These are phyloP conservation scores for Daldinia loculata DNA, from an alignment of 495 filamentous ascomycete genomes.

Conservation along the genomic window DNA sequence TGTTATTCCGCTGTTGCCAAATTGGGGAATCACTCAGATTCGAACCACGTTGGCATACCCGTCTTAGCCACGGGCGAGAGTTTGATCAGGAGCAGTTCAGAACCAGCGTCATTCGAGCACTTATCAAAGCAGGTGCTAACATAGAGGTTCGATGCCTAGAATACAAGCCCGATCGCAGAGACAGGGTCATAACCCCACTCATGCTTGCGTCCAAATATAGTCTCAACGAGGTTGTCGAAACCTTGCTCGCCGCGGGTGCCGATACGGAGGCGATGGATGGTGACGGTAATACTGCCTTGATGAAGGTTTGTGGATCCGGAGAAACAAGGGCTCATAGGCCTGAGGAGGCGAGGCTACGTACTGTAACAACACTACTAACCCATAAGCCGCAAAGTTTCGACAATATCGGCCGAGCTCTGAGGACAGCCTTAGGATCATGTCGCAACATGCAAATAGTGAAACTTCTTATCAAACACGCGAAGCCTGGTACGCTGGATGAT, in stretches of 20 bases:
- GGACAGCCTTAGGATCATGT: slow-evolving; percentile 25
- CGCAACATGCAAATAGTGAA: slow-evolving; percentile 40
- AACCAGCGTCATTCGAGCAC: slow-evolving; percentile 24
- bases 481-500: slow-evolving; percentile 22
- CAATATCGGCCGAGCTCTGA: slow-evolving; percentile 21
- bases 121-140: slow-evolving; percentile 24
- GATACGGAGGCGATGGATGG: slow-evolving; percentile 42
- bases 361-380: slow-evolving; percentile 22
- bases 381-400: slow-evolving; percentile 11
- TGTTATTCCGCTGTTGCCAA: slow-evolving; percentile 48
- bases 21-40: slow-evolving; percentile 12
- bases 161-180: accelerated
- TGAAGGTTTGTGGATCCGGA: slow-evolving; percentile 35
- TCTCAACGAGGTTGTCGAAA: slow-evolving; percentile 39
- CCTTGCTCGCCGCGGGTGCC: slow-evolving; percentile 37
- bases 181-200: slow-evolving; percentile 24
- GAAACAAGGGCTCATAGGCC: slow-evolving; percentile 15
- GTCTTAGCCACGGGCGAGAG: slow-evolving; percentile 11
- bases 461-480: slow-evolving; percentile 37
- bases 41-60: neutral
- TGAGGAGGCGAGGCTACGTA: slow-evolving; percentile 16
- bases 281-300: slow-evolving; percentile 46
- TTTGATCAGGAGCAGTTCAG: neutral
- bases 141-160: slow-evolving; percentile 16
- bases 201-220: slow-evolving; percentile 14